Evolutionary conservation across 2,329 filamentous ascomycete species (phyloP), one percentile per base, ranked within the genome.

Genomic region (Colletotrichum graminicola): DNA sequence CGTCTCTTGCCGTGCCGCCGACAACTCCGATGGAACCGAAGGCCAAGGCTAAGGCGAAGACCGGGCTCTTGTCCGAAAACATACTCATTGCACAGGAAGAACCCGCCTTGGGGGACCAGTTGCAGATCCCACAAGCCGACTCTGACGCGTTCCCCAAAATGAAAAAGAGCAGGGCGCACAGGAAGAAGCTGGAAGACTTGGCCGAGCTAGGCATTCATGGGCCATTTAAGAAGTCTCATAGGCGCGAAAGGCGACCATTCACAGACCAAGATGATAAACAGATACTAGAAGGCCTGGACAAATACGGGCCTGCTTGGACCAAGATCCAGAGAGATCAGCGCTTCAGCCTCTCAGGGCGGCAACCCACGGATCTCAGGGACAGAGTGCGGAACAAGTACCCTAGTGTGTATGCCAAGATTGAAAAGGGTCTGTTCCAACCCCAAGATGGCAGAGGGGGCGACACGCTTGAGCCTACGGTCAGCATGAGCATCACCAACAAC

Each of bases 381-480:
- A 84, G 90, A 29, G 84, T 91, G 41, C 85, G 90, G 54, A 92
- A 91, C 79, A 91, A 90, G 75, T 90, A 90, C 74, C 87, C 88
- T 3, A 85, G 85, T 18, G 86, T 88, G 41, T 91, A 89, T 75
- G 82, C 85, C 32, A 81, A 82, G 65, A 88, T 89, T 56, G 88
- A 90, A 75, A 89, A 89, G 78, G 85, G 86, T 41, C 80, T 82
- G 5, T 83, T 87, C 66, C 84, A 85, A 56, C 76, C 82, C 70
- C 83, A 85, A 74, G 82, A 86, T 18, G 77, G 78, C 11, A 75
- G 78, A 39, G 80, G 81, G 45, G 76, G 78, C 71, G 85, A 80
- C 54, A 76, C 85, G 5, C 80, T 89, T 61, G 88, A 89, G 74
- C 87, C 87, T 0, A 85, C 83, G 0, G 80, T 88, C 68, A 84